Conservation (phyloP, 768 basidiomycete species). For the Multifurca ochricompacta region DNA sequence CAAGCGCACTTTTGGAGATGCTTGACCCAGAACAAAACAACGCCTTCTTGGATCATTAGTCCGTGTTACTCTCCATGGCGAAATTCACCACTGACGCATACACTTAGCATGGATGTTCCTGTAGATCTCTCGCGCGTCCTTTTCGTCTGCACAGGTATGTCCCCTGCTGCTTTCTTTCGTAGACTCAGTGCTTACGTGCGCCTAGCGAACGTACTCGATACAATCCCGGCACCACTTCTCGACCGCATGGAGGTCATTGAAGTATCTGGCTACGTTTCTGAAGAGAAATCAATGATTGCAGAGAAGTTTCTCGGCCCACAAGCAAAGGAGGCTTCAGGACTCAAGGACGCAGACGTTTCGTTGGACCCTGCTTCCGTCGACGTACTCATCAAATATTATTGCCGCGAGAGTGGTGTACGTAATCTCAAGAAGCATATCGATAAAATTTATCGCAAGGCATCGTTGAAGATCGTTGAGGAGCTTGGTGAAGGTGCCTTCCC, state of each 20-base stretch:
- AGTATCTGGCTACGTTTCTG: slow-evolving; percentile 89
- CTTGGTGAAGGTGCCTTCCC: slow-evolving; percentile 83
- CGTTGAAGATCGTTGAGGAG: slow-evolving; percentile 83
- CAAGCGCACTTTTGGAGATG: slow-evolving; percentile 88
- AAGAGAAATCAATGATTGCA: slow-evolving; percentile 87
- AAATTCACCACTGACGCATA: neutral
- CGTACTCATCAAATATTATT: slow-evolving; percentile 91
- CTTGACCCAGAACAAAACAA: slow-evolving; percentile 93
- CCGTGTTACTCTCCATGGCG: slow-evolving; percentile 27
- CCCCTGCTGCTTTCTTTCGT: neutral
- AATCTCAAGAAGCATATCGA: slow-evolving; percentile 98
- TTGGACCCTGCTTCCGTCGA: slow-evolving; percentile 76
- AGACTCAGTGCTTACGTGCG: neutral
- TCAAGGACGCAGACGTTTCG: slow-evolving; percentile 76
- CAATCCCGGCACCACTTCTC: slow-evolving; percentile 87
- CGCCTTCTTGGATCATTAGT: slow-evolving; percentile 94
- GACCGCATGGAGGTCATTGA: slow-evolving; percentile 97
- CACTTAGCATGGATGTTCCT: slow-evolving; percentile 85
- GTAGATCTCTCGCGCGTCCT: slow-evolving; percentile 93
- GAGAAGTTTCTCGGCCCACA: slow-evolving; percentile 85
- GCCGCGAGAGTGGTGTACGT: slow-evolving; percentile 93
- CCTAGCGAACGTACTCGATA: slow-evolving; percentile 80
- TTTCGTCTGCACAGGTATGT: slow-evolving; percentile 86
- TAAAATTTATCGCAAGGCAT: slow-evolving; percentile 98
- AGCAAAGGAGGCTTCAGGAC: slow-evolving; percentile 83